Conservation (phyloP, 2,329 filamentous ascomycete species). For the Escovopsis sp. region DNA sequence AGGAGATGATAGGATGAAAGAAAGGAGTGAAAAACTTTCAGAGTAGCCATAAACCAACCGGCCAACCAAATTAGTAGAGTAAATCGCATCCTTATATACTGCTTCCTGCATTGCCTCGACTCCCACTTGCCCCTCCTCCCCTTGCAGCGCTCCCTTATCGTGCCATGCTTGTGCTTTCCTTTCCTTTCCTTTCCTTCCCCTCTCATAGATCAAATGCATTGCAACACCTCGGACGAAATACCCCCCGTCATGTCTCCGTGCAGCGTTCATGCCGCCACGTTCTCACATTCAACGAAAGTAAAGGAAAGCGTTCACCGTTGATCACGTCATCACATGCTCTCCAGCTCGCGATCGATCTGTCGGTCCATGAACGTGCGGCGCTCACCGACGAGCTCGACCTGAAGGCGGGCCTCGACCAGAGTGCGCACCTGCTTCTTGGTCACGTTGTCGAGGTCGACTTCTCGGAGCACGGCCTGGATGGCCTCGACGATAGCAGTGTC, state of each 20-base stretch:
- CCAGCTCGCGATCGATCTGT: slow-evolving; percentile 85
- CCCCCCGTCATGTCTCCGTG: too few species aligned
- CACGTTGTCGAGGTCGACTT: slow-evolving; percentile 90
- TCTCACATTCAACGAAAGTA: too few species aligned
- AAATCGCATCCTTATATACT: neutral
- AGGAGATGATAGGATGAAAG: too few species aligned
- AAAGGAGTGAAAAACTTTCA: too few species aligned
- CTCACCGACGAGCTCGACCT: slow-evolving; percentile 77
- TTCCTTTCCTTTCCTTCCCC: neutral
- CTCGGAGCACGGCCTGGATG: slow-evolving; percentile 65
- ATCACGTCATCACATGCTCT: slow-evolving; percentile 56
- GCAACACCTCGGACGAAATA: too few species aligned
- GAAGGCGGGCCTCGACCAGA: slow-evolving; percentile 81
- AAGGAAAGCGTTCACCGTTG: too few species aligned
- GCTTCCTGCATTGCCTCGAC: too few species aligned
- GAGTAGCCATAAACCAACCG: neutral
- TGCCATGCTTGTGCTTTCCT: too few species aligned
- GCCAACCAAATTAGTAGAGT: slow-evolving; percentile 1
- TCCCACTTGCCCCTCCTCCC: neutral
- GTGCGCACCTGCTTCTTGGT: slow-evolving; percentile 95
- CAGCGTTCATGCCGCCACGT: too few species aligned
- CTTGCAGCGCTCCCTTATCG: neutral
- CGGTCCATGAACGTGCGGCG: slow-evolving; percentile 78
- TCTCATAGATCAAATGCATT: neutral
- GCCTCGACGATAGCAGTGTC: slow-evolving; percentile 71